Evolutionary conservation across 148 eudicot genomes (phyloP).

Genomic region (Arbutus unedo): DNA sequence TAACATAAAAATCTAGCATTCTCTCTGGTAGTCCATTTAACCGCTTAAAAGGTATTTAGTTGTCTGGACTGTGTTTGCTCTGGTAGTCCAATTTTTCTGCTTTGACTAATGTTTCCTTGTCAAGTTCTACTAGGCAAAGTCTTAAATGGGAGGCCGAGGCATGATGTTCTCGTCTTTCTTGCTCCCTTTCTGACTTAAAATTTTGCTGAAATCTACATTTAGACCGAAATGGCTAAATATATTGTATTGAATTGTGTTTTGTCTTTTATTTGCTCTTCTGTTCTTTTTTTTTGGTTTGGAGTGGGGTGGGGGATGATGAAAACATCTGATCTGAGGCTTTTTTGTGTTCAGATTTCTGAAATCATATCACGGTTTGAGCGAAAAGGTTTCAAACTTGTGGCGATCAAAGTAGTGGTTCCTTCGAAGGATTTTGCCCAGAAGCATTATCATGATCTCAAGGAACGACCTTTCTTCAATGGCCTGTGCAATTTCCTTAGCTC

Average conservation of each 20-base stretch:
- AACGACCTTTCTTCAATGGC: constrained; percentile 89
- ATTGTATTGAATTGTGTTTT: background rate
- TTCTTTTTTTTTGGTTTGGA: background rate
- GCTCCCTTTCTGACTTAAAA: background rate
- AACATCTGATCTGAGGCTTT: background rate
- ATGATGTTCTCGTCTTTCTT: background rate
- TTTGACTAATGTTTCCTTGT: background rate
- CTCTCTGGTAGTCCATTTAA: background rate
- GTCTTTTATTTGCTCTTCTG: background rate
- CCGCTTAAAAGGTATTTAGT: background rate
- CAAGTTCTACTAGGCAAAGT: background rate
- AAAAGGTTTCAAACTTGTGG: constrained; percentile 93
- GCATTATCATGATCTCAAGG: constrained; percentile 97
- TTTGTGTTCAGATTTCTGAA: constrained; percentile 66
- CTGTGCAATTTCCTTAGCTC: constrained; percentile 95
- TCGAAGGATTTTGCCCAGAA: constrained; percentile 82
- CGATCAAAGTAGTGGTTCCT: constrained; percentile 74
- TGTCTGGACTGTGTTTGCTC: constrained; percentile 4
- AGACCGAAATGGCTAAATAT: background rate
- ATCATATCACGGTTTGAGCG: constrained; percentile 92
- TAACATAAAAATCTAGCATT: background rate
- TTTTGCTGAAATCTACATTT: background rate
- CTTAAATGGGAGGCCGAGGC: background rate
- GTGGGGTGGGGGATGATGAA: background rate
- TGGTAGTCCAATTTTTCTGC: background rate